These are phyloP conservation scores for Gracilaria domingensis DNA, from an alignment of 23 red algal genomes.

Conservation along the genomic window DNA sequence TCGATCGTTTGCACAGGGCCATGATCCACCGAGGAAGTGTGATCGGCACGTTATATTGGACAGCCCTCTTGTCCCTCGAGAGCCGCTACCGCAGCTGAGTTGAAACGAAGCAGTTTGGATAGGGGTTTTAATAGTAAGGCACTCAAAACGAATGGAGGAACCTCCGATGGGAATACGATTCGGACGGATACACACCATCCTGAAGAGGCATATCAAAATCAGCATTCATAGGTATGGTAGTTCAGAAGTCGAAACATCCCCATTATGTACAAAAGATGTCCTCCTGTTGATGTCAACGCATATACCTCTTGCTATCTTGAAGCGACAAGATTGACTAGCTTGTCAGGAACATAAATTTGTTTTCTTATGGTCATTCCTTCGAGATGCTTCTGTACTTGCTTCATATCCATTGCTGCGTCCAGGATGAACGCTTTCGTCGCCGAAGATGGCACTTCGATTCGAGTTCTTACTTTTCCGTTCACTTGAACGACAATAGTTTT, in stretches of 20 bases:
- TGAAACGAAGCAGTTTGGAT: no score
- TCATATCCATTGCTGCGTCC: conserved; percentile 64
- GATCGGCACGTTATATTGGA: no score
- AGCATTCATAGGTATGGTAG: neutral
- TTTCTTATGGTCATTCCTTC: conserved; percentile 71
- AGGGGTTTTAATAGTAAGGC: no score
- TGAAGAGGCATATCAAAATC: neutral
- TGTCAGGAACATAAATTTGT: conserved; percentile 94
- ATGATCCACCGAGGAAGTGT: no score
- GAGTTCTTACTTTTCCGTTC: conserved; percentile 92
- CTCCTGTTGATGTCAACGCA: neutral
- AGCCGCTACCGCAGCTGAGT: no score
- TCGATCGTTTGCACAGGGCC: no score
- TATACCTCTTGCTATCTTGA: neutral
- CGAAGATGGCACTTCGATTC: conserved; percentile 60
- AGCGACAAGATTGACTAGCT: conserved; percentile 95
- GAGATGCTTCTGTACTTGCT: conserved; percentile 63
- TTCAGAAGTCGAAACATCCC: neutral
- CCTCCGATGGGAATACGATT: neutral
- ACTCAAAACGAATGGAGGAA: no score
- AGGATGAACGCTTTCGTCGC: conserved; percentile 82
- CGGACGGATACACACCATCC: neutral
- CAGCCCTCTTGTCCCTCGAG: no score
- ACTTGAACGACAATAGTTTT: conserved; percentile 88
- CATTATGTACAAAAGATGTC: neutral